A percentile compares a stretch with the other conserved stretches of the same genome.
phyloP scores from a whole-genome alignment of 2,329 filamentous ascomycete genomes.

The Trichoderma guizhouense region DNA sequence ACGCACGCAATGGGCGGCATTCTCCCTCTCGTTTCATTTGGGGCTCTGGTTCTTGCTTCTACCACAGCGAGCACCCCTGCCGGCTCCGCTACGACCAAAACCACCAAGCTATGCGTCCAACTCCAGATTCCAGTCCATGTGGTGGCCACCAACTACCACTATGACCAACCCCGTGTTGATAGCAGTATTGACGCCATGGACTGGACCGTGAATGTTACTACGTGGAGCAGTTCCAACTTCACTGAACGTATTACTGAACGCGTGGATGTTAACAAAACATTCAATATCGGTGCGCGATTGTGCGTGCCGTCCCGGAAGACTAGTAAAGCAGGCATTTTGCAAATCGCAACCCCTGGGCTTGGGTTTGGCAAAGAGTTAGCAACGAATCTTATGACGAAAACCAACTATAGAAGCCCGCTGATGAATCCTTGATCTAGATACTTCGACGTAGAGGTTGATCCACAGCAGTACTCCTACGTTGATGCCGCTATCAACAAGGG shows the following conservation, averaged over 20 bases:
- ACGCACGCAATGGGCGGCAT: neutral
- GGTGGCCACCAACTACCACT: neutral
- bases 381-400: neutral
- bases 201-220: neutral
- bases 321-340: neutral
- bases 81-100: no score
- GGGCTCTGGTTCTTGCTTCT: neutral
- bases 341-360: neutral
- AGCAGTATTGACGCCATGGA: neutral
- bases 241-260: neutral
- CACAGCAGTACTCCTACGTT: conserved; percentile 60
- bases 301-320: neutral
- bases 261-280: neutral
- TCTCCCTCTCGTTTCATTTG: neutral
- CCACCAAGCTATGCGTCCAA: no score
- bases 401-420: neutral
- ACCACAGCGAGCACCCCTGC: neutral
- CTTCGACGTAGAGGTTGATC: conserved; percentile 25
- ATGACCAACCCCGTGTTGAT: neutral
- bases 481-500: conserved; percentile 52
- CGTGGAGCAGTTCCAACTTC: neutral
- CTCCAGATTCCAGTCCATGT: neutral
- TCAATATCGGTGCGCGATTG: neutral
- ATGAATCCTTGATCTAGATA: neutral
- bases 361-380: neutral